Base-by-base conservation (phyloP, 441 rosid genomes). In the Populus hybrid region DNA sequence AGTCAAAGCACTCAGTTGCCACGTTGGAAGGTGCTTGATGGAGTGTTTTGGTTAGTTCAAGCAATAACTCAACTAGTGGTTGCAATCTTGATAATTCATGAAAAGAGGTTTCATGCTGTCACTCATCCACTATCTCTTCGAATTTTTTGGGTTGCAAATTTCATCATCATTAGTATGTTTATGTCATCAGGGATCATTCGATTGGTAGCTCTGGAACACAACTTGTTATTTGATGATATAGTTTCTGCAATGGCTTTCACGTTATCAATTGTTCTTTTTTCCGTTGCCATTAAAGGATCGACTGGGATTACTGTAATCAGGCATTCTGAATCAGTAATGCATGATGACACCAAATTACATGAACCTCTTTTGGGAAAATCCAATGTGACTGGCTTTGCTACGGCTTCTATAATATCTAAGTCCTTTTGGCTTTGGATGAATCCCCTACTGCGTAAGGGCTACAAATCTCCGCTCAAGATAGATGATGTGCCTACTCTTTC, bases 371-470 rank as follows among this genome's bases (percentile, higher is more conserved):
- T 82, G 79, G 79, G 64, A 26, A 88, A 90, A 81, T 33, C 88
- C 31, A 88, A 77, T 45, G 93, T 90, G 20, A 89, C 86, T 70
- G 84, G 86, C 8, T 94, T 85, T 68, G 97, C 97, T 64, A 86
- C 95, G 7, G 99, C 99, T 71, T 88, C 97, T 14, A n/a, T 77
- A 8, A 0, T 90, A 45, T 94, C 97, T 3, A 94, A 87, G 77
- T 82, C 91, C 69, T 95, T 95, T 73, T 95, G 97, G 99, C 24
- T 95, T 69, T 95, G 98, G 99, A 91, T 95, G 92, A 95, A 93
- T 85, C 97, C 99, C 1, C 80, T 95, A 53, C 85, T 95, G 21
- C 87, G 83, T 53, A 87, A 88, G 87, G 99, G 98, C 42, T 93
- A 92, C 83, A 86, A 88, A 80, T 87, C 97, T 14, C 93, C 99